A percentile compares a stretch with the other conserved stretches of the same genome.
phyloP scores from a whole-genome alignment of 164 flowering plant genomes.

The Tetracentron sinense region DNA sequence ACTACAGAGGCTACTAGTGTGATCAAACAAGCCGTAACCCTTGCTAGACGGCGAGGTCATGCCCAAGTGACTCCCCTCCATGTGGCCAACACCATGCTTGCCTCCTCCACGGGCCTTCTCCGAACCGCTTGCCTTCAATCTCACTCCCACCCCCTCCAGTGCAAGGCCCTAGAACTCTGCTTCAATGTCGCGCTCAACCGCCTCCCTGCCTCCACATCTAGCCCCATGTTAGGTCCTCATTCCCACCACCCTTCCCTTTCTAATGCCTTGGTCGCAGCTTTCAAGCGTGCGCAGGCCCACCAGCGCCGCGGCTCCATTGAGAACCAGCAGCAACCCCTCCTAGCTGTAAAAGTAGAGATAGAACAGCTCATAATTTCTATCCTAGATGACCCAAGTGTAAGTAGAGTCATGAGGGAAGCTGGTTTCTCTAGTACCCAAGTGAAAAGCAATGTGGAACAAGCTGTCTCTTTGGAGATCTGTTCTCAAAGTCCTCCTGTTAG shows the following conservation, averaged over 20 bases:
- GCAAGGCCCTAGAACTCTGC: constrained; percentile 91
- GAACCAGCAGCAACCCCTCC: constrained; percentile 80
- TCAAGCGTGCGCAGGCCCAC: constrained; percentile 96
- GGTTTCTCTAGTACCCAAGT: constrained; percentile 93
- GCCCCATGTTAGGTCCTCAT: constrained; percentile 49
- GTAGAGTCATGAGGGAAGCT: constrained; percentile 97
- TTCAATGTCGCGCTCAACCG: constrained; percentile 98
- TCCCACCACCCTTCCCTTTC: constrained; percentile 72
- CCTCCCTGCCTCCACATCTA: constrained; percentile 68
- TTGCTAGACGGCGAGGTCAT: constrained; percentile 82
- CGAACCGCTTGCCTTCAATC: constrained; percentile 83
- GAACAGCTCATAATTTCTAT: constrained; percentile 89
- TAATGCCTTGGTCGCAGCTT: constrained; percentile 91
- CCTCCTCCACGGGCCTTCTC: constrained; percentile 60
- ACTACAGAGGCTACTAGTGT: constrained; percentile 71
- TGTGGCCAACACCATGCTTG: constrained; percentile 91
- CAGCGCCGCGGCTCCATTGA: constrained; percentile 92
- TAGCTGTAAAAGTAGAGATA: constrained; percentile 84
- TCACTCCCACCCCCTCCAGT: constrained; percentile 92
- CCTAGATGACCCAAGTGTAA: constrained; percentile 95
- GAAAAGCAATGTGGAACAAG: constrained; percentile 80
- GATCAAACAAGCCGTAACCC: constrained; percentile 73
- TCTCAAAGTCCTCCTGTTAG: constrained; percentile 26
- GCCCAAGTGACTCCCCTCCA: constrained; percentile 97
- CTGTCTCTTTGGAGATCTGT: constrained; percentile 58